Conservation (phyloP, 1,139 yeast genomes). For the Debaryomycetaceae sp. region DNA sequence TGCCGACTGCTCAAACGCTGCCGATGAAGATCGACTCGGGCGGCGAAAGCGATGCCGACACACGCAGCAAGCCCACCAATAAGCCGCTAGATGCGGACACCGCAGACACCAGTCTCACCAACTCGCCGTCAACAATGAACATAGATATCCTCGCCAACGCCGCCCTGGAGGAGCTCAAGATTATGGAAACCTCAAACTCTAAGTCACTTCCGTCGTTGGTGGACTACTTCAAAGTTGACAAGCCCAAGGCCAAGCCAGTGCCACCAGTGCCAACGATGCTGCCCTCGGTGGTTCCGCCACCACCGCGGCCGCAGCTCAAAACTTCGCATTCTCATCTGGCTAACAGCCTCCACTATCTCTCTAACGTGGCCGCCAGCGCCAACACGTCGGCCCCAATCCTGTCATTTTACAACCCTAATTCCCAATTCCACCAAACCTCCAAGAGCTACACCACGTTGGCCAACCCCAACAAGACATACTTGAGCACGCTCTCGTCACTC, state of each 20-base stretch:
- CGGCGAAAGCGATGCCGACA: no score
- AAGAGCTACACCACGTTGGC: slow-evolving; percentile 14
- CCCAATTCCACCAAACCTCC: slow-evolving; percentile 6
- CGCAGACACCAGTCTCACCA: no score
- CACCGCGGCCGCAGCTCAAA: slow-evolving; percentile 5
- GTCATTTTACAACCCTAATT: not conserved
- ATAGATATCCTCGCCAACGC: slow-evolving; percentile 78
- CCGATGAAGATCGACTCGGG: no score
- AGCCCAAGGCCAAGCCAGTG: slow-evolving; percentile 2
- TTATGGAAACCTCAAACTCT: slow-evolving; percentile 41
- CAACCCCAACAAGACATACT: slow-evolving; percentile 18
- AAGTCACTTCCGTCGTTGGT: slow-evolving; percentile 64
- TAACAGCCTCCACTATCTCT: slow-evolving; percentile 25
- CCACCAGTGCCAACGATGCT: slow-evolving; percentile 4
- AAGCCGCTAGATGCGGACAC: no score
- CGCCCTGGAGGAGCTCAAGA: slow-evolving; percentile 70
- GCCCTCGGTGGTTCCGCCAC: not conserved
- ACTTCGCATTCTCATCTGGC: slow-evolving; percentile 10
- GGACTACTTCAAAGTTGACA: slow-evolving; percentile 41
- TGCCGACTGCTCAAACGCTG: no score
- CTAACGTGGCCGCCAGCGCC: slow-evolving; percentile 20
- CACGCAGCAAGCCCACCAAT: no score
- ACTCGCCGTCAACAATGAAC: slow-evolving; percentile 40
- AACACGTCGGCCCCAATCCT: not conserved
- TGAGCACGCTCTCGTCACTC: slow-evolving; percentile 43